Conservation (phyloP, 345 rosid species). For the Eucalyptus polybractea region DNA sequence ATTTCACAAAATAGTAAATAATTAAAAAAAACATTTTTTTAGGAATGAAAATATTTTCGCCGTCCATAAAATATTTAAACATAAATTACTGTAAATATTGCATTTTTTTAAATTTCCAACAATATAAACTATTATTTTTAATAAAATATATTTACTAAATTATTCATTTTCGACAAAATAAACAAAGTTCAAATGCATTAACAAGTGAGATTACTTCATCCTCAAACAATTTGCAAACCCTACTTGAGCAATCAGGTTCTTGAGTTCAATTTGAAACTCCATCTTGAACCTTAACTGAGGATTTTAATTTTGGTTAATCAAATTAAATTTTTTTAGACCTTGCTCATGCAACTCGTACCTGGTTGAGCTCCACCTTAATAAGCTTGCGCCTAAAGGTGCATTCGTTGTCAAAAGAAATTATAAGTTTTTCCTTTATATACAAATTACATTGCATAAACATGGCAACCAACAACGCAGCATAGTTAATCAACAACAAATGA, state of each 20-base stretch:
- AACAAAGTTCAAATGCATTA: rapidly evolving
- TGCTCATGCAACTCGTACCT: background rate
- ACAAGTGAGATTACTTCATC: background rate
- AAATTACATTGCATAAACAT: background rate
- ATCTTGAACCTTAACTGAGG: background rate
- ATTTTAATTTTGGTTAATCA: background rate
- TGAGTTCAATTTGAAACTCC: background rate
- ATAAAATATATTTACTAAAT: background rate
- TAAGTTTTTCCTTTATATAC: background rate
- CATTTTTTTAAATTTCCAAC: background rate
- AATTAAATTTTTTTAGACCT: background rate
- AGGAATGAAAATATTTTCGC: too few species aligned
- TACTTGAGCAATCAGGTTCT: background rate
- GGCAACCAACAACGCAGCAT: rapidly evolving
- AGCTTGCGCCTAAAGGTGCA: background rate
- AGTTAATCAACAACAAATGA: background rate
- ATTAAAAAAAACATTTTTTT: too few species aligned
- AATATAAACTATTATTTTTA: too few species aligned
- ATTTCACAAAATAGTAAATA: background rate
- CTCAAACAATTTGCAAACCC: background rate
- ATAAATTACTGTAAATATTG: too few species aligned
- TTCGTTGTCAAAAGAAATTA: background rate
- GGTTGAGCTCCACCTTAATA: background rate
- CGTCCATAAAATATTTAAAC: too few species aligned
- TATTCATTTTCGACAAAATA: background rate